These are phyloP conservation scores for Cercospora zeae-maydis DNA, from an alignment of 2,329 filamentous ascomycete genomes.

Conservation along the genomic window DNA sequence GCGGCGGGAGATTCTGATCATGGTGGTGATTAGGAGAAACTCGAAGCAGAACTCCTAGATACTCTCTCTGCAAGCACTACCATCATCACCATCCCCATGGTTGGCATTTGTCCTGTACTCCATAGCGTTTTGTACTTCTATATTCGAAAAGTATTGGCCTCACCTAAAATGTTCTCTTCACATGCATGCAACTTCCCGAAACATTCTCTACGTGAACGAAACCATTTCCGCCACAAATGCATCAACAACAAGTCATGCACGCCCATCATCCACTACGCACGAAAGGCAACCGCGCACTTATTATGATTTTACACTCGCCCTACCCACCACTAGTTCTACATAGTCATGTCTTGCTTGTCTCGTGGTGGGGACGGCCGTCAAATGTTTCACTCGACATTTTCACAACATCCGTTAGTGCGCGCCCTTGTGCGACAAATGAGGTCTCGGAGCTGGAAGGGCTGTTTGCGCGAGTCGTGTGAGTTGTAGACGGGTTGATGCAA, in stretches of 20 bases:
- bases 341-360: too few species aligned
- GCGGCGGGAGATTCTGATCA: slow-evolving; percentile 23
- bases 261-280: background rate
- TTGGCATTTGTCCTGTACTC: background rate
- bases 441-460: background rate
- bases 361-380: too few species aligned
- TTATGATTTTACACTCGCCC: too few species aligned
- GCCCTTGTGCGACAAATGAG: background rate
- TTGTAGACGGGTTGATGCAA: background rate
- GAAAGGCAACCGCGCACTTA: background rate
- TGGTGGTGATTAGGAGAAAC: slow-evolving; percentile 15
- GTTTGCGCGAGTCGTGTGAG: background rate
- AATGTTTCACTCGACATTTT: slow-evolving; percentile 1
- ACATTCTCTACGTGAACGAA: background rate
- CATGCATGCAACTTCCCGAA: too few species aligned
- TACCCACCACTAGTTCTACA: too few species aligned
- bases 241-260: background rate
- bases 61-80: background rate
- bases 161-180: background rate
- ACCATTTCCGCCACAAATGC: background rate
- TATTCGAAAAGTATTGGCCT: background rate
- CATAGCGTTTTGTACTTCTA: background rate
- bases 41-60: background rate
- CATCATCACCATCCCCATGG: background rate
- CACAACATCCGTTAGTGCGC: background rate